These are phyloP conservation scores for Nicotiana sylvestris DNA, from an alignment of 257 asterid genomes.

Conservation along the genomic window DNA sequence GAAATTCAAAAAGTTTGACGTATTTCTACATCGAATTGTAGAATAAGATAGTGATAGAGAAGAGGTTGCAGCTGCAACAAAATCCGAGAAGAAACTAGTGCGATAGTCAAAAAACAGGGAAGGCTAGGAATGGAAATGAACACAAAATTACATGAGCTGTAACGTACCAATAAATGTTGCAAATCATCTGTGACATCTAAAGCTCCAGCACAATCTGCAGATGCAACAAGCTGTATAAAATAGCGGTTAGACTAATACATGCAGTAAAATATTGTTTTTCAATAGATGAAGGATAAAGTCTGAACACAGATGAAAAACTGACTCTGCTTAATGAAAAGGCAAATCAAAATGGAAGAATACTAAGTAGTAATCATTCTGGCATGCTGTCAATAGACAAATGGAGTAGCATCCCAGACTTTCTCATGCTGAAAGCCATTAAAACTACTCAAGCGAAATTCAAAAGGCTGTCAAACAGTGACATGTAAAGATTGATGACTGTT, in stretches of 20 bases:
- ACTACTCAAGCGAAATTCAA: not conserved
- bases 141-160: not conserved
- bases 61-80: not conserved
- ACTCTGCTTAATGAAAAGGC: not conserved
- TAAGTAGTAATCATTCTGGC: not conserved
- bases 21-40: not conserved
- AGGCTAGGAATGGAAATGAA: not conserved
- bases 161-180: slow-evolving; percentile 83
- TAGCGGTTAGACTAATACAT: slow-evolving; percentile 6
- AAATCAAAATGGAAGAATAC: not conserved
- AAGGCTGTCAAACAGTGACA: not conserved
- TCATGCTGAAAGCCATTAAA: not conserved
- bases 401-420: not conserved
- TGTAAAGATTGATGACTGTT: not conserved
- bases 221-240: slow-evolving; percentile 83
- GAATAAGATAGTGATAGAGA: not conserved
- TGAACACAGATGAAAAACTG: not conserved
- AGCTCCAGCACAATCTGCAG: slow-evolving; percentile 99
- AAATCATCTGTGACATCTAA: slow-evolving; percentile 88
- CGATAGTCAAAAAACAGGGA: not conserved
- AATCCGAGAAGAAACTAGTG: not conserved
- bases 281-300: not conserved
- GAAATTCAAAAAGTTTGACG: not conserved
- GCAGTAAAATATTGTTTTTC: not conserved
- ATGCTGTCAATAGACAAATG: not conserved